Base-by-base conservation (phyloP, 305 asterid genomes). In the Striga hermonthica region DNA sequence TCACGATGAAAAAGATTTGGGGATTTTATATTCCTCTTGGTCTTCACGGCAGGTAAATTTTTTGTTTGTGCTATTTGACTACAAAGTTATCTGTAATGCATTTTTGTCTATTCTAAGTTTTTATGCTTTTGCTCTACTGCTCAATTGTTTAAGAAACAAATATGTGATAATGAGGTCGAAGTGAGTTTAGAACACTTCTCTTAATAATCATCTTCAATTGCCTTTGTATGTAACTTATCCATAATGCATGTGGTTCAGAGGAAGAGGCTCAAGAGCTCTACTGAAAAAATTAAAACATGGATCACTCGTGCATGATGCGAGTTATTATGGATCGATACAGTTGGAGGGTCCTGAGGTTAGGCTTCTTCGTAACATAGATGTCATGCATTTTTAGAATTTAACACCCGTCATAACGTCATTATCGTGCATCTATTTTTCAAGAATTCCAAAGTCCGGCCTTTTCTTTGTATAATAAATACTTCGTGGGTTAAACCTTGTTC, bases 201-300 rank as follows among this genome's bases (percentile, higher is more conserved):
- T 39, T 54, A 53, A 38, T 65, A 40, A 54, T 61, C 47, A 16
- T 10, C 38, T 53, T 57, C 11, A 15, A 12, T 35, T 72, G 44
- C 50, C 36, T 48, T 22, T 8, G 50, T 60, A 41, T 13, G 48
- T 60, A 57, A 64, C 56, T 38, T 10, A 9, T 11, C 70, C 34
- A 14, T 61, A 58, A 35, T 66, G 41, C 59, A 48, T 76, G 60
- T 76, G 63, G 80, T 78, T 81, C 84, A 93, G 99, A 12, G 97
- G 96, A 50, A 81, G 82, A 76, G 99, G 99, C 44, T 88, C 97
- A 41, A 83, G 92, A 74, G 92, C 96, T 74, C 76, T 93, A 66
- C 70, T 54, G 59, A 54, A 54, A 54, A 54, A 54, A 54, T 54
- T 54, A 54, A 22, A 28, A 34, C 37, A 54, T 34, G 59, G 59